Percentiles rank a stretch among this genome's conserved stretches.
Conservation (phyloP, 2,329 filamentous ascomycete genomes). For the Chaetomiaceae sp. region DNA sequence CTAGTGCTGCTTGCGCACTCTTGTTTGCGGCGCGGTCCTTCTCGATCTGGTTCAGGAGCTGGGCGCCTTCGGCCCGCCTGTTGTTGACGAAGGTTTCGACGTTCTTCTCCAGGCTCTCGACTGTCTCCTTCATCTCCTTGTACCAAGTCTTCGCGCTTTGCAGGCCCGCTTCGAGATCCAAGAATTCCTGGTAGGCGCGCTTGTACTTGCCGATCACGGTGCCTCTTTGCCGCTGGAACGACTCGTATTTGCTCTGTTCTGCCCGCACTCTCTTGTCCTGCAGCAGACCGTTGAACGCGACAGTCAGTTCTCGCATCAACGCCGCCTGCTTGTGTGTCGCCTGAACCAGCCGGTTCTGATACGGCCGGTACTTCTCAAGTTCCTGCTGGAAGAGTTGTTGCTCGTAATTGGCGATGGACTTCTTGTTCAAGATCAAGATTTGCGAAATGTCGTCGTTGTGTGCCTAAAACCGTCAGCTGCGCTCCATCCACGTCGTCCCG, state of each 20-base stretch:
- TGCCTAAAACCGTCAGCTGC: conserved; percentile 49
- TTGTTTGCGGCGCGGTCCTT: conserved; percentile 62
- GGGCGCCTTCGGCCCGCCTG: conserved; percentile 80
- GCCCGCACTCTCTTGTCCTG: conserved; percentile 91
- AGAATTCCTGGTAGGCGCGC: conserved; percentile 84
- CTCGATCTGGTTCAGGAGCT: conserved; percentile 84
- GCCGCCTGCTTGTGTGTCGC: conserved; percentile 93
- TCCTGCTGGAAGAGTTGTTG: conserved; percentile 89
- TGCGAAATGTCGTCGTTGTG: conserved; percentile 97
- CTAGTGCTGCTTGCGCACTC: conserved; percentile 63
- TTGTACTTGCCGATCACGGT: conserved; percentile 82
- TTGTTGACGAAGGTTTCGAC: conserved; percentile 97
- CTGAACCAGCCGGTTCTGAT: conserved; percentile 85
- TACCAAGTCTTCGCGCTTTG: conserved; percentile 90
- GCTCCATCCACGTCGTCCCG: no score
- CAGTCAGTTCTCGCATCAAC: conserved; percentile 89
- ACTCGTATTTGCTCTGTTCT: conserved; percentile 93
- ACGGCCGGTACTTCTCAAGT: conserved; percentile 92
- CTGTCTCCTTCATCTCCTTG: conserved; percentile 89
- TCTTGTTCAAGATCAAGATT: conserved; percentile 95
- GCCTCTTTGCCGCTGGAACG: conserved; percentile 74
- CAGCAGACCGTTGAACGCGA: conserved; percentile 76
- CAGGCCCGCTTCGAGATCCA: conserved; percentile 80
- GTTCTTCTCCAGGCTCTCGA: conserved; percentile 87
- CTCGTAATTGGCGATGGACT: conserved; percentile 88